Evolutionary conservation across 352 stramenopile genomes (phyloP).

Genomic region (Phytophthora citrophthora): DNA sequence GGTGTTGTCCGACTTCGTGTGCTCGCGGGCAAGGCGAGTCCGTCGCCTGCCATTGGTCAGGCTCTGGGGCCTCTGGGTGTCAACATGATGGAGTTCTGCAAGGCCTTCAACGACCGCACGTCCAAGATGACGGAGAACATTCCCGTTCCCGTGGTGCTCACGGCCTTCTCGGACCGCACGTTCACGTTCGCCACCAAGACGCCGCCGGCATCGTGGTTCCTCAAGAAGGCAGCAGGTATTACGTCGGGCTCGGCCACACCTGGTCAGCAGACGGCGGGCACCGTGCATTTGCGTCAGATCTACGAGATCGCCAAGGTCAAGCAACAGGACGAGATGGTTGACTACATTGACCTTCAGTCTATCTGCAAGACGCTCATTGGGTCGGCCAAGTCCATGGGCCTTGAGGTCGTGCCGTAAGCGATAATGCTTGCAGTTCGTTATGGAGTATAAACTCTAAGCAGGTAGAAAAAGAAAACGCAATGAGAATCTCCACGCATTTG

Average conservation of each 20-base stretch:
- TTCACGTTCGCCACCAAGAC: slow-evolving; percentile 98
- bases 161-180: slow-evolving; percentile 93
- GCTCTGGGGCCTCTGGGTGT: slow-evolving; percentile 96
- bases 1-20: slow-evolving; percentile 89
- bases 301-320: slow-evolving; percentile 99
- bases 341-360: slow-evolving; percentile 91
- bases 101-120: slow-evolving; percentile 98
- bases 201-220: slow-evolving; percentile 94
- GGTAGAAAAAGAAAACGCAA: slow-evolving; percentile 24
- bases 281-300: slow-evolving; percentile 94
- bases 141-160: slow-evolving; percentile 93
- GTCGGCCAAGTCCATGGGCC: slow-evolving; percentile 92
- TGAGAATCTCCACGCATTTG: slow-evolving; percentile 25
- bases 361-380: slow-evolving; percentile 95
- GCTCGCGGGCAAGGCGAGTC: slow-evolving; percentile 82
- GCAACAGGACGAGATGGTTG: slow-evolving; percentile 93
- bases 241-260: slow-evolving; percentile 72
- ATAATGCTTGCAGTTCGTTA: background rate
- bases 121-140: slow-evolving; percentile 92
- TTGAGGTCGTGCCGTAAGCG: slow-evolving; percentile 78
- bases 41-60: slow-evolving; percentile 89
- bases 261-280: slow-evolving; percentile 80
- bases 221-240: slow-evolving; percentile 93
- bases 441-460: slow-evolving; percentile 10
- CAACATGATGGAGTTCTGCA: slow-evolving; percentile 99